These are phyloP conservation scores for Fusarium compactum DNA, from an alignment of 2,329 filamentous ascomycete genomes.

Conservation along the genomic window DNA sequence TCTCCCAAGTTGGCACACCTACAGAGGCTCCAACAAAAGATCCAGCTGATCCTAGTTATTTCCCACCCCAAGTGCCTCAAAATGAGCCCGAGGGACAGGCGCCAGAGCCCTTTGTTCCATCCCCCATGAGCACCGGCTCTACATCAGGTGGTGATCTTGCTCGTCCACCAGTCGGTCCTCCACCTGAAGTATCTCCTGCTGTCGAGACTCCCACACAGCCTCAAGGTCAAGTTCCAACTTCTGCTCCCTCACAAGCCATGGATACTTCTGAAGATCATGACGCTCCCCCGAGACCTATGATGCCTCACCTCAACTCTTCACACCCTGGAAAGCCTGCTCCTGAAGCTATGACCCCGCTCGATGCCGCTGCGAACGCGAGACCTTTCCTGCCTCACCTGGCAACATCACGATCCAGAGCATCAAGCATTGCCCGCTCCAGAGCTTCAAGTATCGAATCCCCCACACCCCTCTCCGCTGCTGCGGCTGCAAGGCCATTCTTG, in stretches of 20 bases:
- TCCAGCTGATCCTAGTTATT: constrained; percentile 51
- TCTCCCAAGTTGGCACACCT: constrained; percentile 45
- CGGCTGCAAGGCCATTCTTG: constrained; percentile 31
- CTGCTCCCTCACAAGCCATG: constrained; percentile 46
- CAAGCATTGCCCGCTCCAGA: neutral
- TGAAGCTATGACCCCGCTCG: constrained; percentile 6
- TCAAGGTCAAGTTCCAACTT: constrained; percentile 45
- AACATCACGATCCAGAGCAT: constrained; percentile 20
- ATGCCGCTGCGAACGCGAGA: constrained; percentile 9
- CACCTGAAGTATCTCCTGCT: constrained; percentile 25
- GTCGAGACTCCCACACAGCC: constrained; percentile 27
- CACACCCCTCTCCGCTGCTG: constrained; percentile 12
- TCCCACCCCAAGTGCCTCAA: constrained; percentile 48
- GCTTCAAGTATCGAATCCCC: constrained; percentile 28
- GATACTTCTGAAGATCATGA: neutral
- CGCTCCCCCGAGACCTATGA: constrained; percentile 40
- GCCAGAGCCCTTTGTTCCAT: constrained; percentile 50
- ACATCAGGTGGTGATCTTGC: constrained; percentile 40
- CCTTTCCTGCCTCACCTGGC: constrained; percentile 40
- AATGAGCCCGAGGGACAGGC: constrained; percentile 20
- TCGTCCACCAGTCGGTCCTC: constrained; percentile 30
- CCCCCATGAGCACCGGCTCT: constrained; percentile 52
- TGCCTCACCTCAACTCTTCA: constrained; percentile 33
- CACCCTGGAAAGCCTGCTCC: constrained; percentile 17
- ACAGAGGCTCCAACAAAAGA: constrained; percentile 44